Percentiles rank a stretch among this genome's conserved stretches.
phyloP scores from a whole-genome alignment of 192 early-diverging fungal species.

The Rhizophagus clarus region DNA sequence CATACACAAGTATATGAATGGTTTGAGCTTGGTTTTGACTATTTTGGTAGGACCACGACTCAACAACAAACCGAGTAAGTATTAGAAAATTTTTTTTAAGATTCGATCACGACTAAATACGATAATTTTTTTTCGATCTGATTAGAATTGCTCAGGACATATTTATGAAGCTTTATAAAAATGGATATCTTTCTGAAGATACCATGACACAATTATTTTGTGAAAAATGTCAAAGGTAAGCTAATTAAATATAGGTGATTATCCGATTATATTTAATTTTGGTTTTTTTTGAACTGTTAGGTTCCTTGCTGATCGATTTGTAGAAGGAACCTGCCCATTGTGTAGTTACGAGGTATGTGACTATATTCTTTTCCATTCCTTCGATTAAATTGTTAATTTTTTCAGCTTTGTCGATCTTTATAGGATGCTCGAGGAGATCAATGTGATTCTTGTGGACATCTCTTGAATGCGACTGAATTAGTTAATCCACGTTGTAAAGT shows the following conservation, averaged over 20 bases:
- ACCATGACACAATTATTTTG: constrained; percentile 91
- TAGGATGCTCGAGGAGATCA: constrained; percentile 97
- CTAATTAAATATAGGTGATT: too few species aligned
- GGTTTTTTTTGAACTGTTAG: constrained; percentile 35
- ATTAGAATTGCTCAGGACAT: constrained; percentile 83
- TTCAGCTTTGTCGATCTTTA: constrained; percentile 14
- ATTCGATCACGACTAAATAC: background rate
- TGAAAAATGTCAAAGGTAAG: constrained; percentile 71
- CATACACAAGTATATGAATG: constrained; percentile 91
- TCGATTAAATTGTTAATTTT: background rate
- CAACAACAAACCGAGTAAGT: constrained; percentile 74
- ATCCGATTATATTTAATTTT: too few species aligned
- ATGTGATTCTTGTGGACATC: constrained; percentile 91
- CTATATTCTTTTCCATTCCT: background rate
- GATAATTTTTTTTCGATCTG: constrained; percentile 3
- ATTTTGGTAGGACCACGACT: constrained; percentile 95
- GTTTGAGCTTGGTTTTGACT: constrained; percentile 94
- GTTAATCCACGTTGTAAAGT: constrained; percentile 94
- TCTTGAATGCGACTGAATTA: constrained; percentile 92
- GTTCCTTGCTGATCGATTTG: constrained; percentile 97
- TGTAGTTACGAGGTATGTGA: constrained; percentile 70
- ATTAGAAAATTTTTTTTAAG: too few species aligned
- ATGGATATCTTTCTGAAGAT: constrained; percentile 72
- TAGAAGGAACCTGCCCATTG: constrained; percentile 93
- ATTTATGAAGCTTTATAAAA: constrained; percentile 71